These are phyloP conservation scores for Globisporangium middletonii DNA, from an alignment of 352 stramenopile species.

Conservation along the genomic window DNA sequence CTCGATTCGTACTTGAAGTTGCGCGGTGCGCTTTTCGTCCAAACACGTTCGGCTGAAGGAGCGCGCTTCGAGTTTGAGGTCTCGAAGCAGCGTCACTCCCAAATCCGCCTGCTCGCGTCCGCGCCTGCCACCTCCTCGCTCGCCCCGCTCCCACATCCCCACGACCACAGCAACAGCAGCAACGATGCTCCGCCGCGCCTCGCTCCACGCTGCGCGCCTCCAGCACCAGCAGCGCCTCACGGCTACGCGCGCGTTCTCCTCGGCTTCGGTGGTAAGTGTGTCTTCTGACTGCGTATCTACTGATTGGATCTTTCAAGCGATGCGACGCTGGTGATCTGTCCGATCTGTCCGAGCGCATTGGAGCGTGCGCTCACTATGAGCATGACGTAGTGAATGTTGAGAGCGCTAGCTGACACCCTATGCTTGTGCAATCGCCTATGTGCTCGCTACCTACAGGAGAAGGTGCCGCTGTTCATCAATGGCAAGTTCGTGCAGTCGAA, in stretches of 20 bases:
- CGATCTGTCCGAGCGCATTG: no score
- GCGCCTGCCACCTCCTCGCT: not conserved
- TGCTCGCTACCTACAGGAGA: slow-evolving; percentile 24
- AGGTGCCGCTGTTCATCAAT: slow-evolving; percentile 88
- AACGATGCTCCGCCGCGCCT: slow-evolving; percentile 10
- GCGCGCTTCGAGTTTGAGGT: no score
- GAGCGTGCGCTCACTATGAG: no score
- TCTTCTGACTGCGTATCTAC: not conserved
- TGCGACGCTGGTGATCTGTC: not conserved
- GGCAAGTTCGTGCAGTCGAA: slow-evolving; percentile 91
- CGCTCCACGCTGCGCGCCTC: slow-evolving; percentile 11
- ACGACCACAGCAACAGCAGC: not conserved
- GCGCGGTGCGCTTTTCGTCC: not conserved
- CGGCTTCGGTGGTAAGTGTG: slow-evolving; percentile 18
- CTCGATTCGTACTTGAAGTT: no score
- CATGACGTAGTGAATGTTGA: no score
- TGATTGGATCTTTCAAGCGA: not conserved
- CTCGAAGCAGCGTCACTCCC: not conserved
- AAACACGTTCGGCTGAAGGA: not conserved
- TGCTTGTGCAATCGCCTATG: not conserved
- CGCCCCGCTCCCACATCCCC: not conserved
- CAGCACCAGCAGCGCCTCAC: slow-evolving; percentile 7
- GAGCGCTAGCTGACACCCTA: not conserved
- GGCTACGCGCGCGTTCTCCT: slow-evolving; percentile 38
- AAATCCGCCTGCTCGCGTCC: not conserved